Conservation (phyloP, 2,329 filamentous ascomycete genomes). For the Hirsutella rhossiliensis region DNA sequence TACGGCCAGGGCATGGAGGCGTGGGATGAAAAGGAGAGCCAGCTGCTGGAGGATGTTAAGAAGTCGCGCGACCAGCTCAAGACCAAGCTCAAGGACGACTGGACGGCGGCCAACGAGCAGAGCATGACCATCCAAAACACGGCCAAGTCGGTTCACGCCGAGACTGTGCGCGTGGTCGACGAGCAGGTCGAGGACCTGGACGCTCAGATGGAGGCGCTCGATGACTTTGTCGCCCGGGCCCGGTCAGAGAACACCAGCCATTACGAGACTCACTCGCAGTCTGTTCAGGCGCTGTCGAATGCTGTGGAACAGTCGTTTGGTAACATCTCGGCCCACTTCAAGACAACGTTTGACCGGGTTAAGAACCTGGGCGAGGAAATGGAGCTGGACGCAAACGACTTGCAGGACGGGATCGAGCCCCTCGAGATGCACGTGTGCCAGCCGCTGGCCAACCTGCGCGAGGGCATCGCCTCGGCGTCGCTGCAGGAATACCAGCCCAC, state of each 20-base stretch:
- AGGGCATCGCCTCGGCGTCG: slow-evolving; percentile 49
- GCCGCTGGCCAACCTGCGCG: slow-evolving; percentile 59
- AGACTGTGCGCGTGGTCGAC: slow-evolving; percentile 82
- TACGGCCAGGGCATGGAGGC: slow-evolving; percentile 62
- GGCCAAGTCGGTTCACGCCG: slow-evolving; percentile 77
- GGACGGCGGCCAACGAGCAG: slow-evolving; percentile 66
- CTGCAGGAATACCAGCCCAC: slow-evolving; percentile 77
- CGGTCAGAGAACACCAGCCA: slow-evolving; percentile 69
- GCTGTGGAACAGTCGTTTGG: slow-evolving; percentile 64
- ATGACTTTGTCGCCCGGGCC: slow-evolving; percentile 80
- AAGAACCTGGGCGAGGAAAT: slow-evolving; percentile 58
- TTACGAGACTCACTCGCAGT: slow-evolving; percentile 55
- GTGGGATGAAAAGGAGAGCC: slow-evolving; percentile 59
- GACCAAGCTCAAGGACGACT: slow-evolving; percentile 73
- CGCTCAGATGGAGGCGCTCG: slow-evolving; percentile 77
- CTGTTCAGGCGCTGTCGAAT: slow-evolving; percentile 51
- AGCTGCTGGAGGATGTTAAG: slow-evolving; percentile 58
- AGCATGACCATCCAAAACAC: slow-evolving; percentile 75
- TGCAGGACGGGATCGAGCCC: slow-evolving; percentile 49
- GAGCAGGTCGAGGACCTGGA: slow-evolving; percentile 80
- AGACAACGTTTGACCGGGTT: slow-evolving; percentile 54
- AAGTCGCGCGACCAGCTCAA: slow-evolving; percentile 69
- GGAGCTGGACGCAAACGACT: slow-evolving; percentile 41
- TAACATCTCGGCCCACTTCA: slow-evolving; percentile 59
- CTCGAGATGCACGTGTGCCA: slow-evolving; percentile 49